These are phyloP conservation scores for Trifolium dubium DNA, from an alignment of 306 rosid genomes.

Conservation along the genomic window DNA sequence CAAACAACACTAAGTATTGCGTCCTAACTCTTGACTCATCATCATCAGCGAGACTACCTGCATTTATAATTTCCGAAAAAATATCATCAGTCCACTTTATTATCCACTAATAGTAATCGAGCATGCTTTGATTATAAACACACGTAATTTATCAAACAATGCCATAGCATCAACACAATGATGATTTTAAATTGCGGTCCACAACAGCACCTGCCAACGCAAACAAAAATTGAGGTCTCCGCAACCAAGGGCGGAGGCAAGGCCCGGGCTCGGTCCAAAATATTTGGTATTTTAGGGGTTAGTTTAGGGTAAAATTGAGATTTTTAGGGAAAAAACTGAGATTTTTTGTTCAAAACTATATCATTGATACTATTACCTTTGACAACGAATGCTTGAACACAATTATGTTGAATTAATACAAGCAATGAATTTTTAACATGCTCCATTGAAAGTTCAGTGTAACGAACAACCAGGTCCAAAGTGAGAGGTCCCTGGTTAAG, in stretches of 20 bases:
- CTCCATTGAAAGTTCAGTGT: conserved; percentile 64
- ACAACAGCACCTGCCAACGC: background rate
- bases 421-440: conserved; percentile 82
- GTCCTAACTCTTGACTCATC: conserved; percentile 46
- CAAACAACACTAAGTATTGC: conserved; percentile 67
- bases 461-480: conserved; percentile 51
- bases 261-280: too few relatives aligned
- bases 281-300: too few relatives aligned
- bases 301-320: too few relatives aligned
- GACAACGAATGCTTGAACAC: conserved; percentile 66
- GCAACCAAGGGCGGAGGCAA: background rate
- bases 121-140: conserved; percentile 6
- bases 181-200: background rate
- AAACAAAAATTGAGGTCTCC: background rate
- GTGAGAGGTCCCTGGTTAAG: conserved; percentile 62
- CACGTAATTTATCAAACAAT: conserved; percentile 10
- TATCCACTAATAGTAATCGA: background rate
- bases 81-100: conserved; percentile 6
- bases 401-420: conserved; percentile 86
- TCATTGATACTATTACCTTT: background rate
- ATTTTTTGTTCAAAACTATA: background rate
- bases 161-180: background rate
- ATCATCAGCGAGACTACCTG: conserved; percentile 43
- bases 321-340: too few relatives aligned
- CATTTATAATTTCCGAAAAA: conserved; percentile 30